A percentile compares a stretch with the other conserved stretches of the same genome.
Evolutionary conservation across 2,329 filamentous ascomycete species (phyloP).

Genomic region (Nemania sp.): DNA sequence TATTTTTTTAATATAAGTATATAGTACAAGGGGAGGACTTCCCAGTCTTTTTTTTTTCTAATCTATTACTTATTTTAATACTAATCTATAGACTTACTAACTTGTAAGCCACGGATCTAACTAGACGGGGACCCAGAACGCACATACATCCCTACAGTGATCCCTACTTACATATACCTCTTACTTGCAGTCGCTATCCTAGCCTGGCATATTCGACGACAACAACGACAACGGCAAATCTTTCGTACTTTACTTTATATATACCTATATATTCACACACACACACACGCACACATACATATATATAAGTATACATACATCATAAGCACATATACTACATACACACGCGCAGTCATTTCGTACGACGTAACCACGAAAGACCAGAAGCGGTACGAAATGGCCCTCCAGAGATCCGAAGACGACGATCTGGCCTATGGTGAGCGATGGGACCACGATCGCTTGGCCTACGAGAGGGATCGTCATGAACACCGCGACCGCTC

Average conservation of each 20-base stretch:
- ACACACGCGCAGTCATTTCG: background rate
- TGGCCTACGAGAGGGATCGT: conserved; percentile 54
- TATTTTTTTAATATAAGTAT: too few relatives aligned
- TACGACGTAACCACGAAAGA: background rate
- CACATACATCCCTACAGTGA: too few relatives aligned
- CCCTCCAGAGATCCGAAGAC: conserved; percentile 33
- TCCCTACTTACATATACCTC: too few relatives aligned
- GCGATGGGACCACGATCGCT: conserved; percentile 62
- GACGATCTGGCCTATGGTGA: conserved; percentile 46
- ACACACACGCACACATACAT: background rate
- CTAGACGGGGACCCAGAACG: too few relatives aligned
- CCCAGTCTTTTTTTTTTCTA: too few relatives aligned
- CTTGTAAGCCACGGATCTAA: too few relatives aligned
- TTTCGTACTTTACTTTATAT: background rate
- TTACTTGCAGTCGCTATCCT: too few relatives aligned
- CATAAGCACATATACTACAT: background rate
- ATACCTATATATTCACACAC: background rate
- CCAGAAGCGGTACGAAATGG: conserved; percentile 9
- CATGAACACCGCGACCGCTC: conserved; percentile 59
- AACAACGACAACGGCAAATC: background rate
- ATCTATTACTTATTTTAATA: too few relatives aligned
- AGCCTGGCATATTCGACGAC: background rate
- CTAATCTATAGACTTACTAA: too few relatives aligned
- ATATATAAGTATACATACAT: too few relatives aligned
- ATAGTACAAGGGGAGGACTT: too few relatives aligned